Conservation (phyloP, 1,284 basidiomycete genomes). For the Tylopilus microsporus region DNA sequence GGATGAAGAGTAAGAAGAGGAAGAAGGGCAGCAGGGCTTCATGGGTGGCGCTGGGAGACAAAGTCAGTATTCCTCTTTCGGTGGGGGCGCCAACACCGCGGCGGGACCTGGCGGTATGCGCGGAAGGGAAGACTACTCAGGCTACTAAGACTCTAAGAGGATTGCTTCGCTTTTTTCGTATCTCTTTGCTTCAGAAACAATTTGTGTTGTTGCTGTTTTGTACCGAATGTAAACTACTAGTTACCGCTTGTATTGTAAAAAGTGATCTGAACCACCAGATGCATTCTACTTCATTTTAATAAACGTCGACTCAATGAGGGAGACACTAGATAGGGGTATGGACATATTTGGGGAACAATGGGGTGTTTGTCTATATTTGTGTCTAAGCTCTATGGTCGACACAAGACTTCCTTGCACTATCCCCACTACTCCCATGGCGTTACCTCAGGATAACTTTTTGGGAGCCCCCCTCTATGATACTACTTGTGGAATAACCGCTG, state of each 20-base stretch:
- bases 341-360: slow-evolving; percentile 9
- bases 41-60: slow-evolving; percentile 82
- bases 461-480: neutral
- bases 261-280: neutral
- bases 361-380: neutral
- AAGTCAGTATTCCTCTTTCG: slow-evolving; percentile 51
- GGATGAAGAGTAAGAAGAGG: slow-evolving; percentile 45
- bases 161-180: neutral
- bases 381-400: neutral
- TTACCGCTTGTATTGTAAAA: too few species aligned
- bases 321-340: neutral
- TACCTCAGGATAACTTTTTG: slow-evolving; percentile 3
- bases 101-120: slow-evolving; percentile 55
- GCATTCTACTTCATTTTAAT: neutral
- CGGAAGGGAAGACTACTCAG: slow-evolving; percentile 47
- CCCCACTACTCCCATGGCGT: neutral
- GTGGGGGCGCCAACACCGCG: slow-evolving; percentile 62
- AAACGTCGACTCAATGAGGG: neutral
- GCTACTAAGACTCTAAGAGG: slow-evolving; percentile 7
- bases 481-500: neutral
- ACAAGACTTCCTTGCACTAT: neutral
- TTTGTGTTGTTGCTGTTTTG: slow-evolving; percentile 30
- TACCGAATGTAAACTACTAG: neutral
- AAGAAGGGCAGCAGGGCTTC: slow-evolving; percentile 62
- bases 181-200: slow-evolving; percentile 33